Evolutionary conservation across 1,139 yeast genomes (phyloP), one percentile per base, ranked within the genome.

Genomic region (Zygoascus sp.): DNA sequence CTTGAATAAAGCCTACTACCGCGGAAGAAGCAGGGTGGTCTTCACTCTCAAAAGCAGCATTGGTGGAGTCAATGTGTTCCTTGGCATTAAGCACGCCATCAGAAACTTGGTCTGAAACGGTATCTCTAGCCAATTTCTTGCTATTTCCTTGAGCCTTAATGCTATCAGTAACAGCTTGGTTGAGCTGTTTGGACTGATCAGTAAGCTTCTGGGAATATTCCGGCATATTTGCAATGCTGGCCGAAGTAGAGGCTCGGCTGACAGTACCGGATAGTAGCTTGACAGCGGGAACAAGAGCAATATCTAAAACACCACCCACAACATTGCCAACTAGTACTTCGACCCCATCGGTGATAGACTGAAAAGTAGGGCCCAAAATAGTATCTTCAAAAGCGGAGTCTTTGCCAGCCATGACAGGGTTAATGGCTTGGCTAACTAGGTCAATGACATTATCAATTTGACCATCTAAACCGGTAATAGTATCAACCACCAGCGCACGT

Each of bases 291-390:
- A 49, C 55, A 9, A 56, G 35, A 4, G 49, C 58, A 32, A 47
- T 23, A 45, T 57, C 60, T 15, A 53, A 32, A 16, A 50, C 57
- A 16, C 57, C 63, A 10, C 65, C 65, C 35, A 40, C 46, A 44
- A 59, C 40, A 47, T 59, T 58, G 25, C 63, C 58, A 8, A 61
- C 46, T 11, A 64, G 50, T 7, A 62, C 65, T 49, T 63, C 65
- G 23, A 59, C 60, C 34, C 66, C 66, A 51, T 62, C 63, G 45
- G 65, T 60, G 17, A 64, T 56, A 13, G 65, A 58, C 52, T 64
- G 68, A 48, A 61, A 61, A 42, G 60, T 52, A 11, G 68, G 66
- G 8, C 58, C 56, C 8, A 63, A 57, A 32, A 62, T 51, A 23
- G 57, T 47, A 40, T 52, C 50, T 13, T 57, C 60, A 25, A 63